Conservation (phyloP, 108 stramenopile genomes). For the Skeletonema marinoi region DNA sequence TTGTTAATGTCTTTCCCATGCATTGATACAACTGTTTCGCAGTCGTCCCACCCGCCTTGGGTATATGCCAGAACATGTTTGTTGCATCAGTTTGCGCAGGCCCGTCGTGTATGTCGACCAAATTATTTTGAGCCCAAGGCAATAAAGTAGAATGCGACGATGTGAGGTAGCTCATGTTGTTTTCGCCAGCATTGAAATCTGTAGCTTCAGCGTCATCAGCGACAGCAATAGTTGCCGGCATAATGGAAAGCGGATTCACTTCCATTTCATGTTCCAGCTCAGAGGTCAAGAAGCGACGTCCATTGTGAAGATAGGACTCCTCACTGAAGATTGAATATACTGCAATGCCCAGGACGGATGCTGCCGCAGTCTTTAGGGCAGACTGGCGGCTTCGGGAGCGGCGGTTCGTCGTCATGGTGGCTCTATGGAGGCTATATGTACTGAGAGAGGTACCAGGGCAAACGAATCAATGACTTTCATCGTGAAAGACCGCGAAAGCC, state of each 20-base stretch:
- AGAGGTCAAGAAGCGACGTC: neutral
- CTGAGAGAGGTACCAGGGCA: too few relatives aligned
- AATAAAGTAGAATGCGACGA: slow-evolving; percentile 9
- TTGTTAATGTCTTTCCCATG: slow-evolving; percentile 16
- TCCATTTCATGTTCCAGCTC: neutral
- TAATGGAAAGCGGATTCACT: neutral
- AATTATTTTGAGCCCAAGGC: slow-evolving; percentile 44
- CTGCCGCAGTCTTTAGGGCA: neutral
- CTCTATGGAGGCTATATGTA: neutral
- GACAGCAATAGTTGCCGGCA: neutral
- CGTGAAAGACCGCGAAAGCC: too few relatives aligned
- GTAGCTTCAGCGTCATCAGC: neutral
- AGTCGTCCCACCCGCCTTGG: slow-evolving; percentile 38
- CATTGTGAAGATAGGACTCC: neutral
- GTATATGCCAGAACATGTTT: slow-evolving; percentile 37
- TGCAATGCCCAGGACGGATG: neutral
- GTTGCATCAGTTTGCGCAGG: slow-evolving; percentile 27
- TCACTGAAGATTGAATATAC: neutral
- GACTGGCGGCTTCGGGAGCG: neutral
- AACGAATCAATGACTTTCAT: too few relatives aligned
- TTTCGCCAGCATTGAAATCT: neutral
- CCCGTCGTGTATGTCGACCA: slow-evolving; percentile 28
- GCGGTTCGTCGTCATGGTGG: neutral
- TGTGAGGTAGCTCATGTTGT: neutral
- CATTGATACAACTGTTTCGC: slow-evolving; percentile 29